These are phyloP conservation scores for Discostella stelligeroides DNA, from an alignment of 108 stramenopile species.

Conservation along the genomic window DNA sequence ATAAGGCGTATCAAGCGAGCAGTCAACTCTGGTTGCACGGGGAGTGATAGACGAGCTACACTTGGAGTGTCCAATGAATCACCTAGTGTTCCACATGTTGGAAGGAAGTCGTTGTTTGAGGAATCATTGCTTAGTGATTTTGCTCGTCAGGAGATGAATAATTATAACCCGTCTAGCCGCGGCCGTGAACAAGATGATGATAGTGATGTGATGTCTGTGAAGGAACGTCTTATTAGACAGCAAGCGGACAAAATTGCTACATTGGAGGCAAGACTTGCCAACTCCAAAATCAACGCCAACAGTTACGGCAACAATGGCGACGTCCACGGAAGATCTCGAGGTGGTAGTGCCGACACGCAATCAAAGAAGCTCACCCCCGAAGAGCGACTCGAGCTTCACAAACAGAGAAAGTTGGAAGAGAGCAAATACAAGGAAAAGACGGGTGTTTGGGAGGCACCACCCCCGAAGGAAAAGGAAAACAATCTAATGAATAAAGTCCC, in stretches of 20 bases:
- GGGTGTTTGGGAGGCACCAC: slow-evolving; percentile 53
- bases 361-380: slow-evolving; percentile 54
- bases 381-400: slow-evolving; percentile 56
- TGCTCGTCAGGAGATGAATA: slow-evolving; percentile 38
- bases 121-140: slow-evolving; percentile 46
- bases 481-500: slow-evolving; percentile 43
- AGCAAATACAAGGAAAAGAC: slow-evolving; percentile 57
- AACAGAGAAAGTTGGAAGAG: slow-evolving; percentile 52
- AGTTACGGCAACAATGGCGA: slow-evolving; percentile 12
- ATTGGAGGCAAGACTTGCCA: slow-evolving; percentile 48
- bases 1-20: slow-evolving; percentile 51
- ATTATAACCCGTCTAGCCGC: slow-evolving; percentile 24
- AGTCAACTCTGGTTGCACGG: slow-evolving; percentile 37
- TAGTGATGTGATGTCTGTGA: slow-evolving; percentile 18
- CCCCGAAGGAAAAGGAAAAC: slow-evolving; percentile 37
- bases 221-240: slow-evolving; percentile 43
- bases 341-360: slow-evolving; percentile 51
- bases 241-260: slow-evolving; percentile 54
- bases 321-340: slow-evolving; percentile 19
- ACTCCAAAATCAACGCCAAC: slow-evolving; percentile 12
- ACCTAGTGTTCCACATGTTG: slow-evolving; percentile 6
- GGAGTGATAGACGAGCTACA: slow-evolving; percentile 20
- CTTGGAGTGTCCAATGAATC: slow-evolving; percentile 4
- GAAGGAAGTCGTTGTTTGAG: slow-evolving; percentile 22
- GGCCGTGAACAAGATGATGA: slow-evolving; percentile 24